Evolutionary conservation across 2,329 filamentous ascomycete species (phyloP).

Genomic region (Coccinonectria pachysandricola): DNA sequence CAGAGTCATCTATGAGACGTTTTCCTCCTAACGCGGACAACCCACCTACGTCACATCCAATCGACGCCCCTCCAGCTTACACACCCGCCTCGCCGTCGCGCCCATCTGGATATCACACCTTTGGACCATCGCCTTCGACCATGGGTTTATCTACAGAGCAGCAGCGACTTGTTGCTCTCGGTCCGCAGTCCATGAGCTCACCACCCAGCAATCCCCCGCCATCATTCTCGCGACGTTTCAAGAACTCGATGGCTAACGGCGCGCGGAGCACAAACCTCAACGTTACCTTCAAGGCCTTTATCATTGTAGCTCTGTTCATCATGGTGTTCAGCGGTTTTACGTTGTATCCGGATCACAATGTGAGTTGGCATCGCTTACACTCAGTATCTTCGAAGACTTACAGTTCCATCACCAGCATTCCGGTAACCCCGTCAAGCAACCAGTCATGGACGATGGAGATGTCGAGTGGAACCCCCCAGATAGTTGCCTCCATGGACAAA

Average conservation of each 20-base stretch:
- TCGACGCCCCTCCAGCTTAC: constrained; percentile 41
- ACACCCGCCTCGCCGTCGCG: constrained; percentile 25
- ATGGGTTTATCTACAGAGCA: constrained; percentile 36
- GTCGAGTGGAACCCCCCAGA: constrained; percentile 18
- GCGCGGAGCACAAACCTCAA: constrained; percentile 19
- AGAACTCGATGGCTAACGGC: constrained; percentile 9
- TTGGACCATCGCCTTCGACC: constrained; percentile 18
- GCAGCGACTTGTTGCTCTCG: constrained; percentile 30
- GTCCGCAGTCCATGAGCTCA: constrained; percentile 37
- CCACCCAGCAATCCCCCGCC: constrained; percentile 13
- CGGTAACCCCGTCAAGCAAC: constrained; percentile 15
- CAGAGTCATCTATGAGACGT: constrained; percentile 1
- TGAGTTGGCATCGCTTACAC: constrained; percentile 14
- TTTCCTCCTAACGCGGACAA: constrained; percentile 2
- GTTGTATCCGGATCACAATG: constrained; percentile 16
- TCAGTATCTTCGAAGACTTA: too few relatives aligned
- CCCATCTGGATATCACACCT: constrained; percentile 33
- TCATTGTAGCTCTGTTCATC: constrained; percentile 24
- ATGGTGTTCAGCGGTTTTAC: constrained; percentile 17
- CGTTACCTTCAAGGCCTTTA: constrained; percentile 20
- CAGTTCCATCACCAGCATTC: constrained; percentile 14
- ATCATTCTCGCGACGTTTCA: constrained; percentile 22
- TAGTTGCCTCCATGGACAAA: constrained; percentile 21
- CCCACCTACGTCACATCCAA: constrained; percentile 11
- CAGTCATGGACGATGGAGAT: constrained; percentile 10